These are phyloP conservation scores for Citrus unshiu DNA, from an alignment of 345 rosid genomes.

Conservation along the genomic window DNA sequence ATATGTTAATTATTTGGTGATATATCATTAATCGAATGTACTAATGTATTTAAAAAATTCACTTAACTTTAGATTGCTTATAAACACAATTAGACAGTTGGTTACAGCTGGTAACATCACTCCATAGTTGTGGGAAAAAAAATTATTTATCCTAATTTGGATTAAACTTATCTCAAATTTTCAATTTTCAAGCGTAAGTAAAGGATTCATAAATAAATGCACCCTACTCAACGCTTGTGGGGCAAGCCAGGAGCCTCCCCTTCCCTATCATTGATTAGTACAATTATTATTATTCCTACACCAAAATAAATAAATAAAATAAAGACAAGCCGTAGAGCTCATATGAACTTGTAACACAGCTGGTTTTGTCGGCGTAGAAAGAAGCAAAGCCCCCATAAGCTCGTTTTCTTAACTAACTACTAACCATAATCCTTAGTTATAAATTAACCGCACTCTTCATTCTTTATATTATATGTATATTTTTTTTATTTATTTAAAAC, in stretches of 20 bases:
- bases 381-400: slow-evolving; percentile 12
- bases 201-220: not conserved
- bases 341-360: slow-evolving; percentile 1
- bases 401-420: slow-evolving; percentile 8
- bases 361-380: slow-evolving; percentile 32
- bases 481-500: not conserved
- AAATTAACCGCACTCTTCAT: not conserved
- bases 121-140: not conserved
- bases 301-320: not conserved
- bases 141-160: not conserved
- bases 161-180: not conserved
- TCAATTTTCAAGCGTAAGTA: not conserved
- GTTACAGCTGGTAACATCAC: not conserved
- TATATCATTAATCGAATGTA: not conserved
- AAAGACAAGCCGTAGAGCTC: not conserved
- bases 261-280: not conserved
- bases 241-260: not conserved
- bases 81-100: not conserved
- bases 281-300: not conserved
- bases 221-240: not conserved
- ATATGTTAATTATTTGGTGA: not conserved
- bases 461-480: not conserved
- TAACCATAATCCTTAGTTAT: slow-evolving; percentile 18
- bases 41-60: not conserved
- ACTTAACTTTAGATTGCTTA: not conserved